Percentiles rank a stretch among this genome's conserved stretches.
Conservation (phyloP, 768 basidiomycete species). For the Lentinula detonsa region DNA sequence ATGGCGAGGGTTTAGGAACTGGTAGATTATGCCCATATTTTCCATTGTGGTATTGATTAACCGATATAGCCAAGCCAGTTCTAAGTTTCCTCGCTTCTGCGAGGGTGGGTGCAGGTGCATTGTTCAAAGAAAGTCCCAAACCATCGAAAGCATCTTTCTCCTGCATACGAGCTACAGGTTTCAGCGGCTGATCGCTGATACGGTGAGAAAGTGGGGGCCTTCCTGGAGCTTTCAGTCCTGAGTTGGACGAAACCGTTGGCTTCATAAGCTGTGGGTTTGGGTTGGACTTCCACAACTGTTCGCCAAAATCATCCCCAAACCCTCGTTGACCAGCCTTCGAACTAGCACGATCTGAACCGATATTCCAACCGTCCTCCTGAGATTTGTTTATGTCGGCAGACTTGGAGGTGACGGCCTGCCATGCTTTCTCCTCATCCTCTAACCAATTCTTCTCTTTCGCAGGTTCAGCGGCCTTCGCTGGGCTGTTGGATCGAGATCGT, state of each 20-base stretch:
- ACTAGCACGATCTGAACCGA: constrained; percentile 19
- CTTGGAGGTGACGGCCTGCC: constrained; percentile 34
- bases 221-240: constrained; percentile 2
- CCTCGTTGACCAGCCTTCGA: constrained; percentile 24
- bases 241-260: constrained; percentile 9
- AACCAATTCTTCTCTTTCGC: constrained; percentile 22
- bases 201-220: constrained; percentile 17
- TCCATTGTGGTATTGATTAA: constrained; percentile 8
- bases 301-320: constrained; percentile 67
- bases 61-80: constrained; percentile 54
- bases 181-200: constrained; percentile 20
- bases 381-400: constrained; percentile 14
- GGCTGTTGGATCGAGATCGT: constrained; percentile 25
- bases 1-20: constrained; percentile 11
- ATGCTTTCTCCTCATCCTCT: constrained; percentile 40
- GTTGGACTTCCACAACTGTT: constrained; percentile 50
- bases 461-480: constrained; percentile 20
- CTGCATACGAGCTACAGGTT: constrained; percentile 14
- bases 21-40: constrained; percentile 6
- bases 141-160: constrained; percentile 79
- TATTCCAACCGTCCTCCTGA: constrained; percentile 28
- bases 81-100: constrained; percentile 70
- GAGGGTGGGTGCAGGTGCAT: constrained; percentile 55
- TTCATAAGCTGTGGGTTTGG: constrained; percentile 13
- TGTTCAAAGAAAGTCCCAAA: constrained; percentile 45